A percentile compares a stretch with the other conserved stretches of the same genome.
Evolutionary conservation across 768 basidiomycete species (phyloP).

Genomic region (Mycena floridula): DNA sequence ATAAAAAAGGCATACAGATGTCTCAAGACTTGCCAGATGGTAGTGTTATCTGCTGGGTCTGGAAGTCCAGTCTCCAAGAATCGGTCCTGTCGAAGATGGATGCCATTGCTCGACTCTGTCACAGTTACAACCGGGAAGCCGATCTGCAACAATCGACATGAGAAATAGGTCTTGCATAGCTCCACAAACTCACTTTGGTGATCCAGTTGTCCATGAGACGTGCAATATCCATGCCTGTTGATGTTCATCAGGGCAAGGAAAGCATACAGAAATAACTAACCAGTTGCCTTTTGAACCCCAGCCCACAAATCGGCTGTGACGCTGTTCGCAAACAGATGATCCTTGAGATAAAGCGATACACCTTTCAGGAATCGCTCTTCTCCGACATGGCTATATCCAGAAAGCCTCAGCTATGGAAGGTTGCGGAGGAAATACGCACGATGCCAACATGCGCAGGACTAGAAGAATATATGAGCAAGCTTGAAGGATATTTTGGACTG

Average conservation of each 20-base stretch:
- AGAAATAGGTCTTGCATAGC: neutral
- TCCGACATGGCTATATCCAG: conserved; percentile 57
- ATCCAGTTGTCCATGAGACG: conserved; percentile 72
- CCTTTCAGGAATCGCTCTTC: conserved; percentile 62
- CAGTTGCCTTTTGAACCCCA: conserved; percentile 58
- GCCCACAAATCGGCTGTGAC: conserved; percentile 62
- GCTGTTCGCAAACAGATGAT: conserved; percentile 59
- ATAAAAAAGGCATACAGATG: neutral
- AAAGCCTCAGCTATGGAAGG: no score
- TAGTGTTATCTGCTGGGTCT: conserved; percentile 58
- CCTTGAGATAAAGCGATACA: conserved; percentile 68
- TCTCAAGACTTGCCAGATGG: conserved; percentile 55
- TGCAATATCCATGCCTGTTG: conserved; percentile 48
- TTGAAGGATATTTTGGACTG: no score
- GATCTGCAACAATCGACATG: conserved; percentile 27
- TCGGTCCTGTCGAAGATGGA: conserved; percentile 63
- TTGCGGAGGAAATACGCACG: no score
- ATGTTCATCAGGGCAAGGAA: neutral
- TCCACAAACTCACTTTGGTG: conserved; percentile 32
- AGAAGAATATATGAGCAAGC: no score
- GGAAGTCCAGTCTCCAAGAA: conserved; percentile 67
- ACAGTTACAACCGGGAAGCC: conserved; percentile 73
- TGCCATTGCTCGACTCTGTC: conserved; percentile 45
- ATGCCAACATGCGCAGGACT: conserved; percentile 71
- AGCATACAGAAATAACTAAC: conserved; percentile 12